A percentile compares a stretch with the other conserved stretches of the same genome.
Conservation (phyloP, 768 basidiomycete species). For the Pholiota molesta region DNA sequence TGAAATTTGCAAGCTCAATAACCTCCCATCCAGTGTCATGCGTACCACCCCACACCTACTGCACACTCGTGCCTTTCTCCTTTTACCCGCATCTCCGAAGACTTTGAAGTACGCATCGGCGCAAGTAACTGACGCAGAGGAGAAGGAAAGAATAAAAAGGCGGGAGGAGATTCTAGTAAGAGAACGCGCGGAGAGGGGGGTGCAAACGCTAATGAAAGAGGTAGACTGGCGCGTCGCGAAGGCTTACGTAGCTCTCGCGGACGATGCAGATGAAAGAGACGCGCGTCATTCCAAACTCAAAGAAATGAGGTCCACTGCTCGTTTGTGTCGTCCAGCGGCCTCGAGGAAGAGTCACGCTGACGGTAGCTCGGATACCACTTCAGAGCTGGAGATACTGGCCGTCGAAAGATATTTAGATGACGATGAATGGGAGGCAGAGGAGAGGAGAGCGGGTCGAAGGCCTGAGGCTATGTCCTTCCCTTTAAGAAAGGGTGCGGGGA, state of each 20-base stretch:
- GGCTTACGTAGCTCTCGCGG: conserved; percentile 72
- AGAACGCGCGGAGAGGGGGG: conserved; percentile 59
- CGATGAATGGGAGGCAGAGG: conserved; percentile 63
- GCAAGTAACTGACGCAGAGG: conserved; percentile 19
- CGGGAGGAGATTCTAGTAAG: conserved; percentile 46
- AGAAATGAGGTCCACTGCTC: conserved; percentile 24
- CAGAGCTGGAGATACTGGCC: conserved; percentile 49
- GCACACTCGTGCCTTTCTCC: conserved; percentile 64
- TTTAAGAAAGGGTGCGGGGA: background rate
- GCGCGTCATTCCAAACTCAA: conserved; percentile 33
- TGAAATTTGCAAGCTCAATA: conserved; percentile 66
- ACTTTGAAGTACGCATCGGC: conserved; percentile 27
- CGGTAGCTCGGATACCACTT: conserved; percentile 2
- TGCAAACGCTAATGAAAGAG: conserved; percentile 72
- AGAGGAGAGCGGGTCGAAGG: conserved; percentile 32
- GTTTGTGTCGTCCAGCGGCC: background rate
- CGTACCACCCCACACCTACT: conserved; percentile 74
- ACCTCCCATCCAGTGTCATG: conserved; percentile 64
- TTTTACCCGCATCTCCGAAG: conserved; percentile 50
- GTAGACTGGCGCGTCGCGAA: conserved; percentile 66
- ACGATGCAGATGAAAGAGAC: conserved; percentile 37
- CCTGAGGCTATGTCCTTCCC: conserved; percentile 21
- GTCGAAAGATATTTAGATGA: conserved; percentile 67
- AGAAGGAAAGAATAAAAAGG: conserved; percentile 29
- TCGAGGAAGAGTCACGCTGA: conserved; percentile 9